A percentile compares a stretch with the other conserved stretches of the same genome.
These are phyloP conservation scores for Candida taoyuanica DNA, from an alignment of 805 yeast species.

Conservation along the genomic window DNA sequence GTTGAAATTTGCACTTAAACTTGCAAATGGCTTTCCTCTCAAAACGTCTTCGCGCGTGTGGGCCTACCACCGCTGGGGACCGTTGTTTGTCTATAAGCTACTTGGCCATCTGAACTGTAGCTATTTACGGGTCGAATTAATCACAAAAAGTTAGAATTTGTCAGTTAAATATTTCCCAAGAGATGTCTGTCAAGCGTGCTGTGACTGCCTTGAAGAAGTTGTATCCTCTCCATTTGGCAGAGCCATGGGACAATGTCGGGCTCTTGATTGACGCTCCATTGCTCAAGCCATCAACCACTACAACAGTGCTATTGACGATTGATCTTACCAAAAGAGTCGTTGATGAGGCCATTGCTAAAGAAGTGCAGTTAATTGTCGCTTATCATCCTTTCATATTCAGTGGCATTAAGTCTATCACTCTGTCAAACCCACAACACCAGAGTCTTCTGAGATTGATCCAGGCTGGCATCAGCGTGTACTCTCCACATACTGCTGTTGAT, in stretches of 20 bases:
- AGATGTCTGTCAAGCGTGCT: constrained; percentile 37
- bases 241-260: constrained; percentile 96
- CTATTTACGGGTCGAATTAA: no score
- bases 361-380: constrained; percentile 63
- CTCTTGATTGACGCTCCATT: constrained; percentile 63
- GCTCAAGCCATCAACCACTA: constrained; percentile 13
- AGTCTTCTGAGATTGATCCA: constrained; percentile 70
- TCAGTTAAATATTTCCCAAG: no score
- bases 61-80: no score
- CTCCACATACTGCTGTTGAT: constrained; percentile 95
- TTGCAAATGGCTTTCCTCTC: no score
- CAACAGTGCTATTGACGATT: constrained; percentile 58
- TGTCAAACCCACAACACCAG: constrained; percentile 70
- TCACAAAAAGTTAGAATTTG: no score
- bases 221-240: constrained; percentile 83
- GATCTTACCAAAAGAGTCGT: constrained; percentile 83
- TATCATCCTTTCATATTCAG: constrained; percentile 94
- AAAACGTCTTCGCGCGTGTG: not conserved
- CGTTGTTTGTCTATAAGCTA: no score
- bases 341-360: constrained; percentile 66
- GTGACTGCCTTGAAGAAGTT: constrained; percentile 56
- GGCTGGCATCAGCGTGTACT: constrained; percentile 81
- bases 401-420: constrained; percentile 70
- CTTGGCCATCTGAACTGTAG: no score
- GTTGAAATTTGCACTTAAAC: no score